These are phyloP conservation scores for Sporothrix mexicana DNA, from an alignment of 2,329 filamentous ascomycete species.

Conservation along the genomic window DNA sequence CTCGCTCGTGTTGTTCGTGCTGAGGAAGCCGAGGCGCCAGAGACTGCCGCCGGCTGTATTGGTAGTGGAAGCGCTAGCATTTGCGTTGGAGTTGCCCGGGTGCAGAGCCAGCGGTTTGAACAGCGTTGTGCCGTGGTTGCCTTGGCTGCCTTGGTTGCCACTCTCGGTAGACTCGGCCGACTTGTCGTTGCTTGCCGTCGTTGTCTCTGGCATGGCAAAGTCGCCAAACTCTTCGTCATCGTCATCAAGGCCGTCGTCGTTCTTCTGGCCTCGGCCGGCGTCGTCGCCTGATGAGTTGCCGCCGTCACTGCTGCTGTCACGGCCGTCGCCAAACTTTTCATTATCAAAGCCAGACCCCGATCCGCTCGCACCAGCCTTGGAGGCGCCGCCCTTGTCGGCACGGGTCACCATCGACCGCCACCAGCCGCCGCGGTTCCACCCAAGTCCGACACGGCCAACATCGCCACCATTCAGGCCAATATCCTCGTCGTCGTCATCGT, in stretches of 20 bases:
- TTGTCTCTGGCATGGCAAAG: conserved; percentile 68
- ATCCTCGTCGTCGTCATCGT: conserved; percentile 51
- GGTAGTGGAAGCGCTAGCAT: neutral
- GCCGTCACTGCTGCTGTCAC: conserved; percentile 43
- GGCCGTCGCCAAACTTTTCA: conserved; percentile 47
- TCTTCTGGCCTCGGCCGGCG: conserved; percentile 41
- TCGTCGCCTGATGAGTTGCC: conserved; percentile 47
- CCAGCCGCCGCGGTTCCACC: conserved; percentile 48
- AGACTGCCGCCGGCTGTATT: conserved; percentile 42
- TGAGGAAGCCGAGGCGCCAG: conserved; percentile 53
- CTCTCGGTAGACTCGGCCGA: conserved; percentile 32
- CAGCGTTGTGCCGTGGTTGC: conserved; percentile 49
- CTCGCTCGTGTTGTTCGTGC: conserved; percentile 1
- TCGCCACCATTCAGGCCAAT: conserved; percentile 46
- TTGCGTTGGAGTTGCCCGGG: conserved; percentile 44
- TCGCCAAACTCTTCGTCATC: conserved; percentile 72
- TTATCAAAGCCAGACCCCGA: neutral
- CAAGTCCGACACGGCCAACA: conserved; percentile 37
- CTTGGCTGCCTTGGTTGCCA: conserved; percentile 42
- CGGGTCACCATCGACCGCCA: conserved; percentile 46
- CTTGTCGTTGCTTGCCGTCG: conserved; percentile 18
- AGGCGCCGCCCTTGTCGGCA: conserved; percentile 28
- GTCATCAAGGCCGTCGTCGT: conserved; percentile 56
- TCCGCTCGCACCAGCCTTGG: neutral
- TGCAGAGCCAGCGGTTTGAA: conserved; percentile 62